Base-by-base conservation (phyloP, 2,329 filamentous ascomycete species). In the Bipolaris oryzae region DNA sequence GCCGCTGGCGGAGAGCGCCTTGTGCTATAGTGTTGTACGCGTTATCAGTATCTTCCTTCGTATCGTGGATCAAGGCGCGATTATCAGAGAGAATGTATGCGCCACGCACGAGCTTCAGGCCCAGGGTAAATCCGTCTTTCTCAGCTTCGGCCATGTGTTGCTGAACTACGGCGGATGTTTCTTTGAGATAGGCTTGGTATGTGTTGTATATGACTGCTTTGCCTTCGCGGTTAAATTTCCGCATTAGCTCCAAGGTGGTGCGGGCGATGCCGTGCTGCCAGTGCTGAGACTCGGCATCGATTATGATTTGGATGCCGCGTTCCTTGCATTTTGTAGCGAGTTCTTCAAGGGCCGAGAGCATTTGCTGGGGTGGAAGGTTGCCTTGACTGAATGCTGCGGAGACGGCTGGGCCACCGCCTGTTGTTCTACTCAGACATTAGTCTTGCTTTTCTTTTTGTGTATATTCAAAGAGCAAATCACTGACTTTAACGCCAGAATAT, bases 21-120 rank as follows among this genome's bases (percentile, higher is more conserved):
- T 84, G 1, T 85, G 83, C 60, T 91, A 86, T 37, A 79, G 58
- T 81, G 71, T 96, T 86, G 78, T 93, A 96, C 39, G 85, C 86
- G 4, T 77, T 63, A 59, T 86, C 82, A 0, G 84, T 86, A 18
- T 80, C 80, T 53, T 83, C 70, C 56, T 84, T 85, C 28, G 80
- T 83, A 56, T 83, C 78, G 64, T 83, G 80, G 57, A 86, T 84
- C 21, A 84, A 61, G 2, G 74, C 66, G 4, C 82, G 72, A 50
- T 79, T 74, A 31, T 86, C 84, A 0, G 79, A 79, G 18, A 74
- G 71, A 5, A 86, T 79, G 66, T 86, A 86, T 5, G 84, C 84
- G 7, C 84, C 84, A 5, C 84, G 78, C 0, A 86, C 84, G 10
- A 86, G 73, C 68, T 86, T 86, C 55, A 85, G 67, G 2, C 84